Base-by-base conservation (phyloP, 306 rosid species). In the Glycyrrhiza uralensis region DNA sequence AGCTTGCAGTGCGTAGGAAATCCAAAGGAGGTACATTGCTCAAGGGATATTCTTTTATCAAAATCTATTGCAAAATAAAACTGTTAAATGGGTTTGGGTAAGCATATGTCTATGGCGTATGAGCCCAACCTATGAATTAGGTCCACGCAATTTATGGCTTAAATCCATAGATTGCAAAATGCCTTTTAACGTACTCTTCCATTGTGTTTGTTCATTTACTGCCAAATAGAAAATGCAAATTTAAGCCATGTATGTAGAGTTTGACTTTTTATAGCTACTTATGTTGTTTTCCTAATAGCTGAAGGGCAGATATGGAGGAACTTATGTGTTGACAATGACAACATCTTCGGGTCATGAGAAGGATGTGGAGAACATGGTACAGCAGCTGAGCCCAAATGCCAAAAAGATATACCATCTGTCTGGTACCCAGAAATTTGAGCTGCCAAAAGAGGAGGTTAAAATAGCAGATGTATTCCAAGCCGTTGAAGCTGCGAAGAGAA, bases 361-460 rank as follows among this genome's bases (percentile, higher is more conserved):
- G 35, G 94, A 91, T 11, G 98, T 94, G 24, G 91, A 85, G 79
- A 83, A 76, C 67, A 54, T 91, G 76, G 97, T 86, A 44, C 76
- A 19, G 75, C 51, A 41, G 63, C 87, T 94, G 35, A 75, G 94
- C 44, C 92, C 92, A 49, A 82, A 82, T 76, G 94, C 95, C 28
- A 86, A 71, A 57, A 89, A 64, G 87, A 66, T 85, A 65, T 94
- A 94, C 76, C 89, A 80, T 61, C 78, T 91, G 19, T 85, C 95
- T 13, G 98, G 97, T 26, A 94, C 98, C 18, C 97, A 91, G 78
- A 94, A 94, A 79, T 94, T 89, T 57, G 98, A 94, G 80, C 66
- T 94, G 50, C 94, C 98, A 7, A 91, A 94, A 78, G 83, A 77
- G 0, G 92, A 89, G 22, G 85, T 94, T 59, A 88, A 84, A 71